phyloP scores from a whole-genome alignment of 345 rosid genomes.

The Xanthoceras sorbifolium region DNA sequence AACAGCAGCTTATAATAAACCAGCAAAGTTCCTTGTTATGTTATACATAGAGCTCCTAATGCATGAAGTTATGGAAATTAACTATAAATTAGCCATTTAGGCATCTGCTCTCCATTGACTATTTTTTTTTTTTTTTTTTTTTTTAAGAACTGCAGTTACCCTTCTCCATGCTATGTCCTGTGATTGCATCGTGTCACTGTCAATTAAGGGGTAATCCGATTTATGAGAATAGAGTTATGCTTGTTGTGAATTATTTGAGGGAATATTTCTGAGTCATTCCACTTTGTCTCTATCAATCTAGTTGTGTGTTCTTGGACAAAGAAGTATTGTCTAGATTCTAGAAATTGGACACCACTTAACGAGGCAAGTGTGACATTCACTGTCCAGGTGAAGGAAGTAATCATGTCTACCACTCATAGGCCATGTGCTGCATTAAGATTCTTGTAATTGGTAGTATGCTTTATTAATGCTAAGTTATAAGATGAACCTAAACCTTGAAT shows the following conservation, averaged over 20 bases:
- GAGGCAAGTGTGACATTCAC: constrained; percentile 23
- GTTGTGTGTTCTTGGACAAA: constrained; percentile 37
- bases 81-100: background rate
- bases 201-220: constrained; percentile 6
- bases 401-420: constrained; percentile 23
- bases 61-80: no score
- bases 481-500: background rate
- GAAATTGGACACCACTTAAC: constrained; percentile 30
- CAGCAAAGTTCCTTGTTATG: no score
- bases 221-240: constrained; percentile 21
- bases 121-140: background rate
- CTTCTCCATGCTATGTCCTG: background rate
- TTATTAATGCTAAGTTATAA: background rate
- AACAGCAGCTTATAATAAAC: no score
- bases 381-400: constrained; percentile 23
- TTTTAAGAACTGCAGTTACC: background rate
- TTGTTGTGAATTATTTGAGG: constrained; percentile 37
- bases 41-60: no score
- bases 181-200: constrained; percentile 25
- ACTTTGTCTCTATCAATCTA: constrained; percentile 38
- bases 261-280: constrained; percentile 44
- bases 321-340: constrained; percentile 35
- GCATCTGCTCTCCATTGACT: background rate
- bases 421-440: constrained; percentile 17
- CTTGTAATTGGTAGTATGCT: background rate